Conservation (phyloP, 352 stramenopile genomes). For the Pythium inflatum region DNA sequence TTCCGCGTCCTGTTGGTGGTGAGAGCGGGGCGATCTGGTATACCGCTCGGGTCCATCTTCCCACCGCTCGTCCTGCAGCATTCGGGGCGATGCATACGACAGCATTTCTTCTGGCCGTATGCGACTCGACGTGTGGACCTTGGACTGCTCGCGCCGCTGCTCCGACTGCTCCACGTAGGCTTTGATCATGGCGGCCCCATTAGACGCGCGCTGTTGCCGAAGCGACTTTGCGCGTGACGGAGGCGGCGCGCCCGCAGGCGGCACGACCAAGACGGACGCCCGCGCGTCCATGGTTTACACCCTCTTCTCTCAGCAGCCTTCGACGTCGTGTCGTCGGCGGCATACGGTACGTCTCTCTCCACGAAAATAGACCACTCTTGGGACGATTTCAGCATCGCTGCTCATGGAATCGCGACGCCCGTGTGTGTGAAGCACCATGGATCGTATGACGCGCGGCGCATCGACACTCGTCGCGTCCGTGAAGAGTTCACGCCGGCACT, state of each 20-base stretch:
- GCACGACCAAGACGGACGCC: slow-evolving; percentile 22
- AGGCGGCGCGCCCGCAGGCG: slow-evolving; percentile 15
- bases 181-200: slow-evolving; percentile 36
- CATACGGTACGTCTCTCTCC: too few species aligned
- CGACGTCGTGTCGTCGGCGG: too few species aligned
- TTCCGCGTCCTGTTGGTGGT: slow-evolving; percentile 12
- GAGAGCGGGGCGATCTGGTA: too few species aligned
- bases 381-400: too few species aligned
- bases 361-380: too few species aligned
- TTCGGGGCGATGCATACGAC: neutral
- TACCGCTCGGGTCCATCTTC: slow-evolving; percentile 5
- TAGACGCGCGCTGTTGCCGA: slow-evolving; percentile 31
- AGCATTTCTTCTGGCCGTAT: neutral
- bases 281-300: slow-evolving; percentile 16
- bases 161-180: slow-evolving; percentile 35
- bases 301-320: too few species aligned
- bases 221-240: slow-evolving; percentile 28
- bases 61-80: neutral
- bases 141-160: slow-evolving; percentile 33
- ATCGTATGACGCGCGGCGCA: slow-evolving; percentile 27
- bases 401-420: too few species aligned
- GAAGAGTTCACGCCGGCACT: too few species aligned
- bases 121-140: slow-evolving; percentile 24
- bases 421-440: too few species aligned
- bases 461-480: slow-evolving; percentile 1